Base-by-base conservation (phyloP, 305 asterid species). In the Plantago coronopus region DNA sequence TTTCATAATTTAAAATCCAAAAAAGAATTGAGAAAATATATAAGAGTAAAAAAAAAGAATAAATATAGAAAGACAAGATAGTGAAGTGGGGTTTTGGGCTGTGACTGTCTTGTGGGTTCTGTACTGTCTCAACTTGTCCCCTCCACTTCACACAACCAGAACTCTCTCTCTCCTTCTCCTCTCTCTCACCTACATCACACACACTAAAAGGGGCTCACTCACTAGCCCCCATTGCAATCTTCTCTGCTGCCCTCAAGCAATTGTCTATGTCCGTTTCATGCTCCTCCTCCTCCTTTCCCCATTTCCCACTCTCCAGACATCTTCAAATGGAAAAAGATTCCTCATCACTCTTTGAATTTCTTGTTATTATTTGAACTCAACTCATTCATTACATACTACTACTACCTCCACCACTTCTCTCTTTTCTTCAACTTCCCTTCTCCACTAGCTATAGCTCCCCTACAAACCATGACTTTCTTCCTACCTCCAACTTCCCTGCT, bases 101-200 rank as follows among this genome's bases (percentile, higher is more conserved):
- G 64, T 68, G 77, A 74, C 77, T 38, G 43, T 38, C 43, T 38
- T 78, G 88, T 78, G 96, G 93, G 87, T 84, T 84, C 87, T 91
- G 95, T 89, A 84, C 82, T 81, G 94, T 85, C 95, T 78, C 75
- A 77, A 72, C 88, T 84, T 86, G 95, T 86, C 95, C 93, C 95
- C 95, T 81, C 95, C 94, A 85, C 86, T 78, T 69, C 66, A 62
- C 83, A 38, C 48, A 44, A 38, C 43, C 43, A 38, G 12, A 77
- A 23, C 51, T 51, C 49, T 66, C 64, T 61, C 66, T 65, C 62
- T 62, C 62, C 20, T 49, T 51, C 71, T 61, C 61, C 43, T 74
- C 61, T 59, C 71, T 55, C 61, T 67, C 69, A 61, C 71, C 47
- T 68, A 54, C 74, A 22, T 11, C 68, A 18, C 59, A 66, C 76